Evolutionary conservation across 768 basidiomycete species (phyloP).

Genomic region (Leccinum pellstonianum): DNA sequence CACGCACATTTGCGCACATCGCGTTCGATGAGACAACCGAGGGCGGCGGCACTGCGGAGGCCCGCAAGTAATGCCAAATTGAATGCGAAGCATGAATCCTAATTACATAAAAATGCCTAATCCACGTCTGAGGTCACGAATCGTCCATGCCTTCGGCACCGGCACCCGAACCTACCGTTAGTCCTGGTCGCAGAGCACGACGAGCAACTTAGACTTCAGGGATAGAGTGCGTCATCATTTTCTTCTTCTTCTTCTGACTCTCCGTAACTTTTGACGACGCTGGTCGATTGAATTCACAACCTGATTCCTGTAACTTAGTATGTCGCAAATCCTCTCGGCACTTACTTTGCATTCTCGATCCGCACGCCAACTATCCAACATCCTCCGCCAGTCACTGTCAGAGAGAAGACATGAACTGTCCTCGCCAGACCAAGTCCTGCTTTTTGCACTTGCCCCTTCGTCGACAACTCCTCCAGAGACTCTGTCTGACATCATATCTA

Average conservation of each 20-base stretch:
- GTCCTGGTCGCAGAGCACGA: not conserved
- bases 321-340: slow-evolving; percentile 13
- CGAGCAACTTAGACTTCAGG: no score
- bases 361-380: slow-evolving; percentile 19
- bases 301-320: not conserved
- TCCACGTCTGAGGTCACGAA: no score
- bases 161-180: not conserved
- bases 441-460: slow-evolving; percentile 31
- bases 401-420: not conserved
- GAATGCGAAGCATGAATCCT: no score
- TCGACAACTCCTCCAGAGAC: slow-evolving; percentile 18
- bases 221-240: not conserved
- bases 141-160: no score
- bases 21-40: no score
- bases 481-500: slow-evolving; percentile 39
- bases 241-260: not conserved
- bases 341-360: slow-evolving; percentile 18
- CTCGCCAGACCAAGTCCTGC: slow-evolving; percentile 8
- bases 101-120: no score
- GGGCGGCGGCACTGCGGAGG: no score
- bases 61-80: no score
- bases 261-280: not conserved
- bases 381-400: slow-evolving; percentile 8
- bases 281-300: not conserved
- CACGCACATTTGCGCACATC: no score